These are phyloP conservation scores for Calocybe gangraenosa DNA, from an alignment of 768 basidiomycete species.

Conservation along the genomic window DNA sequence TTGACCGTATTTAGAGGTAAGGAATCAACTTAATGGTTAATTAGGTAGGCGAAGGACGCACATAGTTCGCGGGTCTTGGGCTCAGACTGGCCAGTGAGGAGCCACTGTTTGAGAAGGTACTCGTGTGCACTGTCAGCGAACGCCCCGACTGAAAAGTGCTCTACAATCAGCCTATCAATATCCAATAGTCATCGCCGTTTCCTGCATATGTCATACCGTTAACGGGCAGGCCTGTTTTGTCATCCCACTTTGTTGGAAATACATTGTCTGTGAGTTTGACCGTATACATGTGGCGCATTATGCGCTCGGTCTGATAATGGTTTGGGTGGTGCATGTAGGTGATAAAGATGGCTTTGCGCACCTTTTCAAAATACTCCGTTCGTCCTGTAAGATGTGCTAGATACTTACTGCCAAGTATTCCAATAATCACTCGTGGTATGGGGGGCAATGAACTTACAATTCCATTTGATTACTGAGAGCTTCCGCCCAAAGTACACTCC, in stretches of 20 bases:
- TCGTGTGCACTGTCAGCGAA: conserved; percentile 66
- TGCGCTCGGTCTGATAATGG: conserved; percentile 36
- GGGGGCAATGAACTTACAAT: conserved; percentile 28
- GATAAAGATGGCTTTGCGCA: conserved; percentile 4
- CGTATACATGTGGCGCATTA: conserved; percentile 48
- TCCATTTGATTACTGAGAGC: conserved; percentile 63
- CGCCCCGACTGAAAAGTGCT: conserved; percentile 47
- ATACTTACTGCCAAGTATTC: conserved; percentile 71
- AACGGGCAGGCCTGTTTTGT: conserved; percentile 36
- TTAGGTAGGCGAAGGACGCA: conserved; percentile 33
- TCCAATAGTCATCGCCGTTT: neutral
- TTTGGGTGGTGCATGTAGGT: conserved; percentile 10
- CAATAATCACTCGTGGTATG: too few species aligned
- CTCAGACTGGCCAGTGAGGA: conserved; percentile 53
- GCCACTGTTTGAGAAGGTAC: conserved; percentile 66
- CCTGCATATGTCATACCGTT: conserved; percentile 31
- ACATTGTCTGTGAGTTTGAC: conserved; percentile 40
- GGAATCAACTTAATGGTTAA: conserved; percentile 16
- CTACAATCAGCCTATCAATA: conserved; percentile 23
- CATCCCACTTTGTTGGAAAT: conserved; percentile 52
- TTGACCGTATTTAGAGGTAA: conserved; percentile 22
- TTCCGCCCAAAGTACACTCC: conserved; percentile 34
- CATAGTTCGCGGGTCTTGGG: conserved; percentile 51
- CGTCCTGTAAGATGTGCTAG: conserved; percentile 74
- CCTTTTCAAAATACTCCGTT: conserved; percentile 51